Evolutionary conservation across 83 land plant species (phyloP).

Genomic region (Thuja plicata): DNA sequence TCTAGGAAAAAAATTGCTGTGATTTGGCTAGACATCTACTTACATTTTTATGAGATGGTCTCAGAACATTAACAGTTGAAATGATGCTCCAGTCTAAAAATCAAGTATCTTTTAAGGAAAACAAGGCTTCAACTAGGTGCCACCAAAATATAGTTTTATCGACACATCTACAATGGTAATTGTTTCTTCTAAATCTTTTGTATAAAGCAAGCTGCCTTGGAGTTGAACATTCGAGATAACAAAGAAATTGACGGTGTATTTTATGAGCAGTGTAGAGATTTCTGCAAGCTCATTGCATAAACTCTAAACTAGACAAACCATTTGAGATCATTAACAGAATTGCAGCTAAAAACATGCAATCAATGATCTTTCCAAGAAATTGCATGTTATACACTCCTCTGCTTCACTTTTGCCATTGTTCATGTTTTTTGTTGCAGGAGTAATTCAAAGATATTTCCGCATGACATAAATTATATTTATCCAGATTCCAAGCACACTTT

Average conservation of each 20-base stretch:
- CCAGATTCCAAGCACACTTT: neutral
- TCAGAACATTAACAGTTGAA: too few species aligned
- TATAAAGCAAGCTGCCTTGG: neutral
- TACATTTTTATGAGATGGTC: too few species aligned
- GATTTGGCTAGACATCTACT: too few species aligned
- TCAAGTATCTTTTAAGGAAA: too few species aligned
- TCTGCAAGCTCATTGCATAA: neutral
- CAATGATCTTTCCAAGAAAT: neutral
- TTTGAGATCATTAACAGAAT: neutral
- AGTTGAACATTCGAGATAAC: neutral
- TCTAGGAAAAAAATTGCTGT: too few species aligned
- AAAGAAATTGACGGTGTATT: neutral
- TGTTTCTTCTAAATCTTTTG: too few species aligned
- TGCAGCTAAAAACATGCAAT: neutral
- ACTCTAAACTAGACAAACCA: neutral
- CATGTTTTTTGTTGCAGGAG: neutral
- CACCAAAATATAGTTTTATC: too few species aligned
- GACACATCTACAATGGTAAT: too few species aligned
- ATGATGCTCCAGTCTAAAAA: too few species aligned
- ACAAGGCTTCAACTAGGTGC: too few species aligned
- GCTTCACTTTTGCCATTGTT: neutral
- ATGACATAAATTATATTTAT: neutral
- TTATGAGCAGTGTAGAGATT: neutral
- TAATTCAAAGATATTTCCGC: neutral
- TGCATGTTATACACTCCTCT: neutral